phyloP scores from a whole-genome alignment of 148 eudicot species.

The Oxyria digyna region DNA sequence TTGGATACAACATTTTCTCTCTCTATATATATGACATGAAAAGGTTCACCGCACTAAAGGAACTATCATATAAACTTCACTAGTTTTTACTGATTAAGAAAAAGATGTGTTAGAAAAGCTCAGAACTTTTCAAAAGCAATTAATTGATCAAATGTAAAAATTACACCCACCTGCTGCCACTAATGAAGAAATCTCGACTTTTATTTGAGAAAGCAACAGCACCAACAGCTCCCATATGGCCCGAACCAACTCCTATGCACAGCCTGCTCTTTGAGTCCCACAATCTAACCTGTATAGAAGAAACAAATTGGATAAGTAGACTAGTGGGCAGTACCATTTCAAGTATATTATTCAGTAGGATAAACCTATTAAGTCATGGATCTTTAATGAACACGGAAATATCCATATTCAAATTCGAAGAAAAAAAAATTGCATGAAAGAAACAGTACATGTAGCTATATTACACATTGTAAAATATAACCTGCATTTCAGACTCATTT shows the following conservation, averaged over 20 bases:
- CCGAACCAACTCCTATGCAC: slow-evolving; percentile 72
- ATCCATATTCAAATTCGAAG: not conserved
- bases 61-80: not conserved
- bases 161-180: slow-evolving; percentile 73
- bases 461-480: not conserved
- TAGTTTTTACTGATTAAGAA: not conserved
- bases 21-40: not conserved
- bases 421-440: not conserved
- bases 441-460: not conserved
- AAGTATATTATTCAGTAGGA: not conserved
- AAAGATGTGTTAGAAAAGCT: not conserved
- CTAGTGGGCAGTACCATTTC: not conserved
- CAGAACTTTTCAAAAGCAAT: not conserved
- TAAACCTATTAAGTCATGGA: not conserved
- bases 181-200: slow-evolving; percentile 59
- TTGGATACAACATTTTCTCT: not conserved
- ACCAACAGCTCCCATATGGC: slow-evolving; percentile 90
- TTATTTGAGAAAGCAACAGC: slow-evolving; percentile 90
- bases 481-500: no score
- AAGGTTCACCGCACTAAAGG: not conserved
- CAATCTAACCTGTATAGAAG: slow-evolving; percentile 58
- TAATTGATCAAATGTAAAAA: not conserved
- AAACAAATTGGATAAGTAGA: not conserved
- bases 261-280: slow-evolving; percentile 58
- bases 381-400: not conserved